Evolutionary conservation across 2,329 filamentous ascomycete genomes (phyloP).

Genomic region (Claviceps sp.): DNA sequence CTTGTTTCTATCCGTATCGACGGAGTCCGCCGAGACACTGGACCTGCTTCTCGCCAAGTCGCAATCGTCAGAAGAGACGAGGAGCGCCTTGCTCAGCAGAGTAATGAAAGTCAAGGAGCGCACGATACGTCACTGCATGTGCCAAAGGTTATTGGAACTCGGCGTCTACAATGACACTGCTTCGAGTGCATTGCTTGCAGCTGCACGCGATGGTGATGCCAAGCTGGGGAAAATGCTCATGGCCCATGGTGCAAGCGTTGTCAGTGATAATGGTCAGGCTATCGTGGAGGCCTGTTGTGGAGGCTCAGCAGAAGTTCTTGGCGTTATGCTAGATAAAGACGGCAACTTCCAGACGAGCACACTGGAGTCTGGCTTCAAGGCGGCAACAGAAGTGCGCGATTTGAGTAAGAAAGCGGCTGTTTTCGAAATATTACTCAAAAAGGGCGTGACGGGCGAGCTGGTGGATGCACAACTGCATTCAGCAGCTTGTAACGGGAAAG

Average conservation of each 20-base stretch:
- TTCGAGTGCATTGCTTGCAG: conserved; percentile 35
- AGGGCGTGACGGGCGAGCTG: conserved; percentile 35
- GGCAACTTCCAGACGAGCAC: conserved; percentile 25
- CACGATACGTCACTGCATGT: conserved; percentile 28
- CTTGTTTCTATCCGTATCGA: conserved; percentile 30
- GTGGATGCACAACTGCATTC: conserved; percentile 40
- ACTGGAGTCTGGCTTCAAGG: conserved; percentile 39
- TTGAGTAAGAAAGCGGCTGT: conserved; percentile 34
- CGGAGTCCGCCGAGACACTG: conserved; percentile 31
- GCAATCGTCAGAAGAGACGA: conserved; percentile 21
- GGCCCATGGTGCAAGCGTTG: conserved; percentile 35
- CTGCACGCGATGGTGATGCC: conserved; percentile 39
- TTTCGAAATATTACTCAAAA: conserved; percentile 36
- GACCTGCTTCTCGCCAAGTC: conserved; percentile 28
- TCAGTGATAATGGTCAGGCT: conserved; percentile 37
- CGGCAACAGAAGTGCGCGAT: conserved; percentile 38
- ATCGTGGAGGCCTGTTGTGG: conserved; percentile 40
- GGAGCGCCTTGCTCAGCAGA: conserved; percentile 29
- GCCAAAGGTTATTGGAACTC: conserved; percentile 29
- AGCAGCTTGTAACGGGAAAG: conserved; percentile 36
- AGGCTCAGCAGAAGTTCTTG: conserved; percentile 34
- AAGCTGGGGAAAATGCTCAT: conserved; percentile 37
- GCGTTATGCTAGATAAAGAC: conserved; percentile 33
- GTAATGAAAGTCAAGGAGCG: conserved; percentile 29
- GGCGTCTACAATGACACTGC: conserved; percentile 32